A percentile compares a stretch with the other conserved stretches of the same genome.
phyloP scores from a whole-genome alignment of 768 basidiomycete species.

The Termitomyces sp. region DNA sequence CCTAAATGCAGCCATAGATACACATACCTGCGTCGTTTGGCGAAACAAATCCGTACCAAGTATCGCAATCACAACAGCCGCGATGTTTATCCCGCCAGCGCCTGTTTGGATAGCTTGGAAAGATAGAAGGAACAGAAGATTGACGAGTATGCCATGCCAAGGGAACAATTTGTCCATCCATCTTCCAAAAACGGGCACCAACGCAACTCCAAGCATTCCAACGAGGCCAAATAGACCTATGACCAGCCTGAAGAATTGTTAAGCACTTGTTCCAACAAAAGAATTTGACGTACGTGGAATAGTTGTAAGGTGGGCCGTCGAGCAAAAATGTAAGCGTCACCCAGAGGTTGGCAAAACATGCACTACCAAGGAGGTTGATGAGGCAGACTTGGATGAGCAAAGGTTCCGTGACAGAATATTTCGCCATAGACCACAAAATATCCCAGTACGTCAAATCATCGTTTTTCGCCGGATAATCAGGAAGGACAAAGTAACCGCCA shows the following conservation, averaged over 20 bases:
- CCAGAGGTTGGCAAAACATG: conserved; percentile 59
- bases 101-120: conserved; percentile 63
- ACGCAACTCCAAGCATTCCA: conserved; percentile 65
- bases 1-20: conserved; percentile 57
- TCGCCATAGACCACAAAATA: conserved; percentile 74
- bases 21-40: conserved; percentile 70
- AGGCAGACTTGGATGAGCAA: conserved; percentile 64
- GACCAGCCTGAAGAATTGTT: conserved; percentile 26
- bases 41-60: conserved; percentile 71
- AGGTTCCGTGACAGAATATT: conserved; percentile 74
- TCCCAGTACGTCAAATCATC: conserved; percentile 56
- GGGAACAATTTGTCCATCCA: conserved; percentile 67
- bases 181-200: conserved; percentile 66
- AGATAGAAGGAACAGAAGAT: conserved; percentile 38
- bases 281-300: conserved; percentile 51
- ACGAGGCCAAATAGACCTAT: conserved; percentile 76
- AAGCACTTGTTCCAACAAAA: background rate
- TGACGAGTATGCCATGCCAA: conserved; percentile 71
- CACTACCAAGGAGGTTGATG: conserved; percentile 58
- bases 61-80: conserved; percentile 63
- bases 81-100: conserved; percentile 66
- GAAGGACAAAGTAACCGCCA: conserved; percentile 61
- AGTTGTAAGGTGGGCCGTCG: conserved; percentile 69
- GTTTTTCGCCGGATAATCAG: conserved; percentile 82
- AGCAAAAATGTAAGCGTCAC: conserved; percentile 81